Base-by-base conservation (phyloP, 495 filamentous ascomycete genomes). In the Aspergillus baeticus region DNA sequence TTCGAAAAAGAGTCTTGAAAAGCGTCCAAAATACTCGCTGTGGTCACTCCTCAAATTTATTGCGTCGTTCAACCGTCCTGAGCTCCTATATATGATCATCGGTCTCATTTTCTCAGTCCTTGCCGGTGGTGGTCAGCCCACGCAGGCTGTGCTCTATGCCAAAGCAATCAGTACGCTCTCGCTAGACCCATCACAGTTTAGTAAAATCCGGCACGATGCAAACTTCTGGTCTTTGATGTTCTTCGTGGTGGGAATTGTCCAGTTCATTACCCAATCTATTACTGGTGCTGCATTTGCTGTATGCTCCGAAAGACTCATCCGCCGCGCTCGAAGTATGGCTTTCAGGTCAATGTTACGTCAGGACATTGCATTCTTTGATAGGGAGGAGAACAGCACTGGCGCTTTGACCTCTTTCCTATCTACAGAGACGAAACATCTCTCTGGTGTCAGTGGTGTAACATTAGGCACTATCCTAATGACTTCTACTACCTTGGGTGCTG, bases 181-280 rank as follows among this genome's bases (percentile, higher is more conserved):
- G 1, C 68, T 77, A 5, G 84, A 79, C 11, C 61, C 63, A 13
- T 54, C 37, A 5, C 34, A 73, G 63, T 82, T 70, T 55, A 77
- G 35, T 38, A 68, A 78, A 57, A 69, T 95, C 35, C 80, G 86
- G 45, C 76, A 79, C 3, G 84, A 89, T 38, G 84, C 84, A 38
- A 84, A 94, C 59, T 98, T 97, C 70, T 98, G 94, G 93, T 84
- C 83, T 34, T 68, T 86, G 54, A 96, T 98, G 92, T 98, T 94
- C 68, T 81, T 98, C 20, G 91, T 97, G 82, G 82, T 96, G n/a
- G 94, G 88, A 14, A 68, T 96, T 42, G 80, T 85, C 26, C 84
- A 88, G 64, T 84, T 96, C 56, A 65, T 93, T 47, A 81, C 84
- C 2, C 88, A 88, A 60, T 74, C 79, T 33, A 64, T 63, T 34